Evolutionary conservation across 2,329 filamentous ascomycete genomes (phyloP).

Genomic region (Cladophialophora psammophila): DNA sequence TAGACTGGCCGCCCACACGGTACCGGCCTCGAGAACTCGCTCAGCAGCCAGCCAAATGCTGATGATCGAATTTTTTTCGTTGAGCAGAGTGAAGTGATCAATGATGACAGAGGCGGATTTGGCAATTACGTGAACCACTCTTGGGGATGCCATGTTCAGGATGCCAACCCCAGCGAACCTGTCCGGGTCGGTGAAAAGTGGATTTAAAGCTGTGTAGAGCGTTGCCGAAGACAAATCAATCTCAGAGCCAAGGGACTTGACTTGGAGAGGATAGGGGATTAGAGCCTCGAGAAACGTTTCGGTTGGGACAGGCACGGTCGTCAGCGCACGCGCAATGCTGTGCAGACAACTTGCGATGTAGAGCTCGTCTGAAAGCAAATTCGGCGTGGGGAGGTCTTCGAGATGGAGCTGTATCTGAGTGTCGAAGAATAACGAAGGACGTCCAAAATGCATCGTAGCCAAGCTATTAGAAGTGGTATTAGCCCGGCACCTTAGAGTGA

Average conservation of each 20-base stretch:
- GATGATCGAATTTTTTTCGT: conserved; percentile 9
- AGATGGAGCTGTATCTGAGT: neutral
- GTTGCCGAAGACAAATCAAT: conserved; percentile 22
- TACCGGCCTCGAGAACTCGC: conserved; percentile 14
- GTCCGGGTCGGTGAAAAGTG: conserved; percentile 17
- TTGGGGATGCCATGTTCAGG: neutral
- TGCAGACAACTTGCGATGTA: neutral
- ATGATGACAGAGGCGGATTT: conserved; percentile 24
- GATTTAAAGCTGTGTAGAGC: conserved; percentile 26
- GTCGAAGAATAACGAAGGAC: conserved; percentile 13
- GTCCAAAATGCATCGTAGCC: conserved; percentile 17
- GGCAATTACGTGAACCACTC: conserved; percentile 20
- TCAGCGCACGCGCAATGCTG: neutral
- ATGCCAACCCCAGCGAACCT: neutral
- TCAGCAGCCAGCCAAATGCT: conserved; percentile 20
- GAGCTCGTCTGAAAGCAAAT: conserved; percentile 14
- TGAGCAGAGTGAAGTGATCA: conserved; percentile 13
- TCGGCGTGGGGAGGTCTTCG: neutral
- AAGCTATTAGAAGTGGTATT: conserved; percentile 7
- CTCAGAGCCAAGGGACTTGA: neutral
- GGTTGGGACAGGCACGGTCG: neutral
- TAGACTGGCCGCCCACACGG: conserved; percentile 9
- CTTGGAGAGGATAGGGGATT: conserved; percentile 18
- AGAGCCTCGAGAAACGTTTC: conserved; percentile 16
- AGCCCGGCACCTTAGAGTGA: neutral